phyloP scores from a whole-genome alignment of 2,329 filamentous ascomycete genomes.

The Dactylellina parvicollis region DNA sequence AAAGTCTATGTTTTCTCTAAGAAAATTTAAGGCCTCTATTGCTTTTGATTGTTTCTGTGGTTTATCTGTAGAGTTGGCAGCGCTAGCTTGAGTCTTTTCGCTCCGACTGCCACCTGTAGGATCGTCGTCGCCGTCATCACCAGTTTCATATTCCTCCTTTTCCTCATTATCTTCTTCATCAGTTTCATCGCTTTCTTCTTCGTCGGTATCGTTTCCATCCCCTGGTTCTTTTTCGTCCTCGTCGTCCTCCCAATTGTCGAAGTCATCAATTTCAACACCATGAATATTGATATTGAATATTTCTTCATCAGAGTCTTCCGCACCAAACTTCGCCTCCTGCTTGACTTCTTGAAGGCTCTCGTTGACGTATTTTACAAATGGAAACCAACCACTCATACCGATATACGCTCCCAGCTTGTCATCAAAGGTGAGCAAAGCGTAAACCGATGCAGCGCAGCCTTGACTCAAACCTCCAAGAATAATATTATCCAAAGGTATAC shows the following conservation, averaged over 20 bases:
- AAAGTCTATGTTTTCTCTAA: slow-evolving; percentile 22
- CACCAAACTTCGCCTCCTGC: neutral
- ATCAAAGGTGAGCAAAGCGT: slow-evolving; percentile 62
- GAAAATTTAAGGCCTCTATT: slow-evolving; percentile 26
- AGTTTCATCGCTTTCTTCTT: neutral
- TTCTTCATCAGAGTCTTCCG: slow-evolving; percentile 38
- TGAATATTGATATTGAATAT: neutral
- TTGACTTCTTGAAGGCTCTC: slow-evolving; percentile 44
- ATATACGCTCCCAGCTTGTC: slow-evolving; percentile 62
- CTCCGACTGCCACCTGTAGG: slow-evolving; percentile 58
- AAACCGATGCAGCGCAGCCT: slow-evolving; percentile 65
- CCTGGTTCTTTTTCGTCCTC: neutral
- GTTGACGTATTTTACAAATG: slow-evolving; percentile 62
- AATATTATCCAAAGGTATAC: slow-evolving; percentile 61
- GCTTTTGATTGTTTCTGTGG: neutral
- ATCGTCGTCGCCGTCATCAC: slow-evolving; percentile 59
- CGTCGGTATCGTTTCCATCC: slow-evolving; percentile 52
- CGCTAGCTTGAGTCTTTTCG: neutral
- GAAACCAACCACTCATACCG: slow-evolving; percentile 65
- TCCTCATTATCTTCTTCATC: slow-evolving; percentile 22
- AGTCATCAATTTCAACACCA: slow-evolving; percentile 11
- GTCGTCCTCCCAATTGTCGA: slow-evolving; percentile 41
- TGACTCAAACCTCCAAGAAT: slow-evolving; percentile 68
- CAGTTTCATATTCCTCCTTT: slow-evolving; percentile 56
- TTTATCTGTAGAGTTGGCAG: neutral